Evolutionary conservation across 805 yeast genomes (phyloP).

Genomic region (Candida patagonica): DNA sequence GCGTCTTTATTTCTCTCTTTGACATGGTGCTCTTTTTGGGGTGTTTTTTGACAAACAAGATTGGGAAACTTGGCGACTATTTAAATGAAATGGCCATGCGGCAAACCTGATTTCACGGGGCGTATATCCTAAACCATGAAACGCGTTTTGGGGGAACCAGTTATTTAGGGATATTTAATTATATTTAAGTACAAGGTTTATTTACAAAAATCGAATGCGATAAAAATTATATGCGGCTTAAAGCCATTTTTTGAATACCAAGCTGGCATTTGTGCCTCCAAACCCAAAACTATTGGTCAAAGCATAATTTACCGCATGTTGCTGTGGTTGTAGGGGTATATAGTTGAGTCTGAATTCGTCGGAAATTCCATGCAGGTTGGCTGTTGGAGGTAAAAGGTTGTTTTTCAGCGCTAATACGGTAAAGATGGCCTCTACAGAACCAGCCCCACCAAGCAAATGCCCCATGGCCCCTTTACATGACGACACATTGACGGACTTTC

Average conservation of each 20-base stretch:
- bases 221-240: no score
- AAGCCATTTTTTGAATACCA: conserved; percentile 33
- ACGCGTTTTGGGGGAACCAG: no score
- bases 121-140: no score
- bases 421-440: conserved; percentile 83
- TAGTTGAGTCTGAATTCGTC: conserved; percentile 44
- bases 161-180: no score
- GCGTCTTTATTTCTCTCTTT: conserved; percentile 30
- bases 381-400: conserved; percentile 64
- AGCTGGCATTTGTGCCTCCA: conserved; percentile 88
- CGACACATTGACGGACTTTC: conserved; percentile 37
- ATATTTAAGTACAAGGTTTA: no score
- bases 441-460: conserved; percentile 92
- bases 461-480: conserved; percentile 92
- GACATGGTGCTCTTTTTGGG: conserved; percentile 5
- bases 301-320: conserved; percentile 43
- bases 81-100: no score
- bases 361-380: conserved; percentile 53
- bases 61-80: no score
- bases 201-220: no score
- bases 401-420: conserved; percentile 57
- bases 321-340: conserved; percentile 41
- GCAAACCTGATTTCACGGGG: no score
- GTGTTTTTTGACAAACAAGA: no score
- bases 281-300: conserved; percentile 91